Evolutionary conservation across 129 eudicot genomes (phyloP), one percentile per base, ranked within the genome.

Genomic region (Saposhnikovia divaricata): DNA sequence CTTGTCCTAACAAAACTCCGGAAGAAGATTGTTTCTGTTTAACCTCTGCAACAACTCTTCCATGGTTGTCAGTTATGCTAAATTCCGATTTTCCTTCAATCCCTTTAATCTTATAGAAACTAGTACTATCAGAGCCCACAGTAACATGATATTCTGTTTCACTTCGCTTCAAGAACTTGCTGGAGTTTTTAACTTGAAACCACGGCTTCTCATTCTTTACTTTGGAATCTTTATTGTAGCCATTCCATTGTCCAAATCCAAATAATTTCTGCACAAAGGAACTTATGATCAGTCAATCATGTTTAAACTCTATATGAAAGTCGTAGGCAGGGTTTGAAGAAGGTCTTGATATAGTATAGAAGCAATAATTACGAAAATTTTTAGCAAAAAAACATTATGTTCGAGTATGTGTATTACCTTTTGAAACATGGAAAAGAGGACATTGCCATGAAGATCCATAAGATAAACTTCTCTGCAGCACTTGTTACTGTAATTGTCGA

Each of bases 401-500:
- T 12, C 0, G 0, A 40, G 43, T 40, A 40, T 40, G 25, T 40
- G 6, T 9, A 3, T 16, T 90, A 90, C 97, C 96, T 90, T 86
- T 88, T 83, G 81, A 61, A 81, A 79, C 0, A 92, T 88, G 9
- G 96, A 81, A 75, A 81, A 92, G 63, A 92, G 88, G 78, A 88
- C 88, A 68, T 87, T 76, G 78, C 97, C 97, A 53, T 14, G 87
- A 44, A 85, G 80, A 82, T 92, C 92, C 97, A 92, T 92, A 85
- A 90, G 87, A 50, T 76, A 87, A 28, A 92, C 91, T 85, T 86
- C 65, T 37, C 79, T 86, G 82, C 96, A 76, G 47, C 89, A 81
- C 75, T 82, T 87, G 18, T 66, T 78, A 79, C 86, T 89, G 48
- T 92, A 92, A 73, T 92, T 92, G 83, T 92, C 97, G 5, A 90